Conservation (phyloP, 352 stramenopile genomes). For the Pythium volutum region DNA sequence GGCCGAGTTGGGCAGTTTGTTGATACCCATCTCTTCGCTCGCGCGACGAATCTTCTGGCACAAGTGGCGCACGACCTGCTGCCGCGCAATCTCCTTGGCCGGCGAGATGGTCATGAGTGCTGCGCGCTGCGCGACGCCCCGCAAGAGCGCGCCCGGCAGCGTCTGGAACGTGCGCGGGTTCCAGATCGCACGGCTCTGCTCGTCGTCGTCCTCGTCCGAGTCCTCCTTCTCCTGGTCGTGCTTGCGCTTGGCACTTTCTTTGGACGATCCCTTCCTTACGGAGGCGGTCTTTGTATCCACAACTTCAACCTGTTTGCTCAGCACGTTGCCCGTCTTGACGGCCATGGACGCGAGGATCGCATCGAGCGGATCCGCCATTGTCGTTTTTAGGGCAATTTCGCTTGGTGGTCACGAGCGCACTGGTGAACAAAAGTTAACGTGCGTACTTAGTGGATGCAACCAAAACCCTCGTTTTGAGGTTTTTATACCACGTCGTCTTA, state of each 20-base stretch:
- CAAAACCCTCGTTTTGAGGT: background rate
- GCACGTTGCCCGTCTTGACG: conserved; percentile 65
- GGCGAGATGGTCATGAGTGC: conserved; percentile 30
- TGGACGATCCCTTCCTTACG: background rate
- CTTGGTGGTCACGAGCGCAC: conserved; percentile 2
- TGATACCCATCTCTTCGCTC: conserved; percentile 71
- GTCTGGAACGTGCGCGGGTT: conserved; percentile 23
- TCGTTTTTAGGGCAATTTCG: background rate
- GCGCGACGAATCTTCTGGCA: conserved; percentile 65
- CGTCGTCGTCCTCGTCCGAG: background rate
- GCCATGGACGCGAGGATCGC: conserved; percentile 83
- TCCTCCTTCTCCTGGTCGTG: conserved; percentile 10
- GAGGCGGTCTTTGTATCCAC: conserved; percentile 2
- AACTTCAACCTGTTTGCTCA: conserved; percentile 10
- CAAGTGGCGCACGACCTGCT: conserved; percentile 63
- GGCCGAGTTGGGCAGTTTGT: conserved; percentile 74
- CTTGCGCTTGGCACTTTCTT: conserved; percentile 21
- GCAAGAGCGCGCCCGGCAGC: conserved; percentile 24
- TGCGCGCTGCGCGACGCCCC: conserved; percentile 15
- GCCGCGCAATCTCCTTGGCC: conserved; percentile 60
- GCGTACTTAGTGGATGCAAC: background rate
- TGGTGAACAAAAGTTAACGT: background rate
- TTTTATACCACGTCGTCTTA: conserved; percentile 1
- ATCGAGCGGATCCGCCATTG: conserved; percentile 50
- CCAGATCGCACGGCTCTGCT: conserved; percentile 18